These are phyloP conservation scores for Phytophthora citricola DNA, from an alignment of 352 stramenopile species.

Conservation along the genomic window DNA sequence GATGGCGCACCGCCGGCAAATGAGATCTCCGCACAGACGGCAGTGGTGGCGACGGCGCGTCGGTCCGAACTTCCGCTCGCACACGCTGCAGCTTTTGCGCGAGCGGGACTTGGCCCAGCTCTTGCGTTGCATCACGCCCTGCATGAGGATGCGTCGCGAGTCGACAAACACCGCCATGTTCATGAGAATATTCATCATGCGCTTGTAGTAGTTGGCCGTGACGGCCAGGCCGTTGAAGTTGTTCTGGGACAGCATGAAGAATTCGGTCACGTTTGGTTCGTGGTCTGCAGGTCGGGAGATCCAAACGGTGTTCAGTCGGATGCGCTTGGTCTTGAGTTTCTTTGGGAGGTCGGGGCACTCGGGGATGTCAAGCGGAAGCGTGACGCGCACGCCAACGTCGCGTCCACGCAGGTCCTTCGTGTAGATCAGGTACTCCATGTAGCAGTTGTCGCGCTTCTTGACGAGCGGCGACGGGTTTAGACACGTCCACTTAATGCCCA, in stretches of 20 bases:
- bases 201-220: constrained; percentile 52
- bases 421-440: constrained; percentile 80
- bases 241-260: constrained; percentile 73
- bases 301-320: constrained; percentile 60
- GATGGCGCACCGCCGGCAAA: constrained; percentile 75
- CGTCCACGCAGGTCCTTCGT: constrained; percentile 64
- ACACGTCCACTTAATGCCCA: constrained; percentile 88
- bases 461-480: constrained; percentile 61
- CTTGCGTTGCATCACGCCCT: constrained; percentile 50
- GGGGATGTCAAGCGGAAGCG: constrained; percentile 64
- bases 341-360: constrained; percentile 65
- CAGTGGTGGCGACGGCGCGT: constrained; percentile 81
- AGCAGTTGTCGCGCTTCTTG: constrained; percentile 80
- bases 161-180: constrained; percentile 71
- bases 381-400: constrained; percentile 74
- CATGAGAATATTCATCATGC: constrained; percentile 65
- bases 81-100: constrained; percentile 68
- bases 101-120: constrained; percentile 58
- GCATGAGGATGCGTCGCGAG: constrained; percentile 61
- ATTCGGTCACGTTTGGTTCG: constrained; percentile 49
- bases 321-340: constrained; percentile 62
- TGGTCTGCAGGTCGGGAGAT: constrained; percentile 45
- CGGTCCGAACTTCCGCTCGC: constrained; percentile 62
- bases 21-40: constrained; percentile 79
- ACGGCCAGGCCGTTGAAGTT: constrained; percentile 55